A percentile compares a stretch with the other conserved stretches of the same genome.
These are phyloP conservation scores for Neophaeococcomyces mojaviensis DNA, from an alignment of 2,329 filamentous ascomycete genomes.

Conservation along the genomic window DNA sequence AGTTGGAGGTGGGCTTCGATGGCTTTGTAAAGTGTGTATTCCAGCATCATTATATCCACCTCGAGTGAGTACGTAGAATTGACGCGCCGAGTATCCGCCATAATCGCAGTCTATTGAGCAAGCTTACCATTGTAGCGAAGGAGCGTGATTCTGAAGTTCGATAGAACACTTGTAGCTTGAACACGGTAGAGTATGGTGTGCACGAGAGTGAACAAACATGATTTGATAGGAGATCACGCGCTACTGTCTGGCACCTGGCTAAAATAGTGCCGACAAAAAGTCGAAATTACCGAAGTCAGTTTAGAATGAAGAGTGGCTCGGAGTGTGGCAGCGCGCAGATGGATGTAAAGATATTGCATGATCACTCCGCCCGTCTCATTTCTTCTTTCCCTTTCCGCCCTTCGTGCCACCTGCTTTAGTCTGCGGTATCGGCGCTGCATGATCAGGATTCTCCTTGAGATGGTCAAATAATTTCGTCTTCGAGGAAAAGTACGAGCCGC, in stretches of 20 bases:
- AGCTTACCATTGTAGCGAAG: too few species aligned
- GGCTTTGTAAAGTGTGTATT: conserved; percentile 21
- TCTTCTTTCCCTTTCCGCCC: conserved; percentile 23
- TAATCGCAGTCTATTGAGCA: conserved; percentile 1
- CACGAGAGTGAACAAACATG: too few species aligned
- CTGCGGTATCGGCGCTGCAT: conserved; percentile 47
- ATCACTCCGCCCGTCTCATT: conserved; percentile 2
- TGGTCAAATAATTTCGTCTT: conserved; percentile 70
- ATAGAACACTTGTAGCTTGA: too few species aligned
- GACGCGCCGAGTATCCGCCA: conserved; percentile 19
- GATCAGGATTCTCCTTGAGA: conserved; percentile 52
- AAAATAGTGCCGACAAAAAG: not conserved
- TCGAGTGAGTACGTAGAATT: conserved; percentile 20
- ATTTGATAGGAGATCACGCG: not conserved
- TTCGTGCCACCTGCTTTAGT: conserved; percentile 13
- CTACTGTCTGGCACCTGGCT: not conserved
- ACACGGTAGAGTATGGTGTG: too few species aligned
- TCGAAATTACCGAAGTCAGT: too few species aligned
- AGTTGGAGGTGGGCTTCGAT: conserved; percentile 14
- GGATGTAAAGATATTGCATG: too few species aligned
- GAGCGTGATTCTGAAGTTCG: too few species aligned
- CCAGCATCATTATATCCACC: conserved; percentile 22
- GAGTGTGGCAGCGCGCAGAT: too few species aligned
- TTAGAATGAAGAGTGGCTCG: too few species aligned
- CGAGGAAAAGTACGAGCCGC: conserved; percentile 68